A percentile compares a stretch with the other conserved stretches of the same genome.
Conservation (phyloP, 305 asterid species). For the Fraxinus platypoda region DNA sequence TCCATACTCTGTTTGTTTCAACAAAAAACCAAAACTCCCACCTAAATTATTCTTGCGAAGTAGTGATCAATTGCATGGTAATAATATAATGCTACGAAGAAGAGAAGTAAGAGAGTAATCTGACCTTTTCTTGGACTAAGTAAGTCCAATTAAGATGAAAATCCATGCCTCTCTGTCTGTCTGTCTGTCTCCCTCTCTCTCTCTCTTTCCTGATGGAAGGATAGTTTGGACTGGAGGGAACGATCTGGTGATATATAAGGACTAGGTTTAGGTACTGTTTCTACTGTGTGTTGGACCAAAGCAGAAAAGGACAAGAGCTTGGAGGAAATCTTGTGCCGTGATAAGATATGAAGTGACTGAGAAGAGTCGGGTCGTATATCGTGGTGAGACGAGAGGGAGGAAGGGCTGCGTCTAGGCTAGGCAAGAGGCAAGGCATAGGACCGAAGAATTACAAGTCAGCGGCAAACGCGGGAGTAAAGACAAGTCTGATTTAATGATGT, state of each 20-base stretch:
- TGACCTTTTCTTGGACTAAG: background rate
- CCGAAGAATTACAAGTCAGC: background rate
- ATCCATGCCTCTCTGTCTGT: background rate
- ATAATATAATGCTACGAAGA: background rate
- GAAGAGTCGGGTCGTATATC: background rate
- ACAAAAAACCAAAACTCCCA: background rate
- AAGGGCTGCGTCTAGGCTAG: background rate
- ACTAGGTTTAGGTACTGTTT: background rate
- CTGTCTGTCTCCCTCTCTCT: background rate
- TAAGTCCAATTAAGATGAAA: background rate
- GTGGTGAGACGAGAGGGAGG: background rate
- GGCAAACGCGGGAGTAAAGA: background rate
- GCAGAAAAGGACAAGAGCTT: background rate
- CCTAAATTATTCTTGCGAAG: background rate
- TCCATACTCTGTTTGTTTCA: conserved; percentile 46
- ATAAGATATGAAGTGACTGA: background rate
- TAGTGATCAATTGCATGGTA: background rate
- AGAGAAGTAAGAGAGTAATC: background rate
- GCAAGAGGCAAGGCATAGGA: background rate
- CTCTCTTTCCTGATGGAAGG: background rate
- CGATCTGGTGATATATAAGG: background rate
- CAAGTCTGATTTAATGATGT: background rate
- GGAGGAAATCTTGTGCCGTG: background rate
- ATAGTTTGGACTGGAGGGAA: background rate
- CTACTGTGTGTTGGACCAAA: background rate